Evolutionary conservation across 768 basidiomycete species (phyloP).

Genomic region (Galerina sulciceps): DNA sequence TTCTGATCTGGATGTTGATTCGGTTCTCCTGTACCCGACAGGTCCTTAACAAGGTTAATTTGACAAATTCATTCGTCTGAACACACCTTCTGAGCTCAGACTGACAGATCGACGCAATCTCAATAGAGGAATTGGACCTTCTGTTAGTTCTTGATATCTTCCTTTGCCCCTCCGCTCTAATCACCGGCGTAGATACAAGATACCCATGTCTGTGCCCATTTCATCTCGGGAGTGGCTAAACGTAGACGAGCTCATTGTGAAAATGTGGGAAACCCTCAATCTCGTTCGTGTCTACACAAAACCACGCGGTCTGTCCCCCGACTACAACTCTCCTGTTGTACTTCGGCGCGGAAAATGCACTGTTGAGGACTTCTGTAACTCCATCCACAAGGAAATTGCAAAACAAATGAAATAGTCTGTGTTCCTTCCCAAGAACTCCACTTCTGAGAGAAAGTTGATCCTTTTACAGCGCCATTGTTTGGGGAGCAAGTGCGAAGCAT

Average conservation of each 20-base stretch:
- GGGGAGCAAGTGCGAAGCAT: slow-evolving; percentile 98
- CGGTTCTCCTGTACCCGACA: slow-evolving; percentile 27
- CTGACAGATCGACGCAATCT: slow-evolving; percentile 92
- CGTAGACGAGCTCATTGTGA: slow-evolving; percentile 89
- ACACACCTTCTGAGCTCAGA: background rate
- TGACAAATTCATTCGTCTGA: background rate
- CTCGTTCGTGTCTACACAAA: slow-evolving; percentile 97
- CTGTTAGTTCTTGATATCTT: slow-evolving; percentile 49
- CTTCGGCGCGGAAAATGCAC: slow-evolving; percentile 66
- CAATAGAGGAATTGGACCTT: slow-evolving; percentile 96
- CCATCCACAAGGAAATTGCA: slow-evolving; percentile 96
- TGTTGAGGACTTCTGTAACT: slow-evolving; percentile 89
- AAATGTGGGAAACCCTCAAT: slow-evolving; percentile 93
- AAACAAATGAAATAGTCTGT: slow-evolving; percentile 96
- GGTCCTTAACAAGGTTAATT: slow-evolving; percentile 80
- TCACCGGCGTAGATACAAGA: slow-evolving; percentile 68
- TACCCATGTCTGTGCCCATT: slow-evolving; percentile 93
- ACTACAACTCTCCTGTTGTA: slow-evolving; percentile 91
- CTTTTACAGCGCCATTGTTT: slow-evolving; percentile 78
- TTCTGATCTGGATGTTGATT: background rate
- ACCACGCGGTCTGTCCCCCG: slow-evolving; percentile 88
- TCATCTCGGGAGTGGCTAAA: slow-evolving; percentile 96
- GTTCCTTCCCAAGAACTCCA: background rate
- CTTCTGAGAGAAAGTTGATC: background rate
- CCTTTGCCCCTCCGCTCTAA: background rate